A percentile compares a stretch with the other conserved stretches of the same genome.
These are phyloP conservation scores for Bipolaris sorokiniana DNA, from an alignment of 2,329 filamentous ascomycete species.

Conservation along the genomic window DNA sequence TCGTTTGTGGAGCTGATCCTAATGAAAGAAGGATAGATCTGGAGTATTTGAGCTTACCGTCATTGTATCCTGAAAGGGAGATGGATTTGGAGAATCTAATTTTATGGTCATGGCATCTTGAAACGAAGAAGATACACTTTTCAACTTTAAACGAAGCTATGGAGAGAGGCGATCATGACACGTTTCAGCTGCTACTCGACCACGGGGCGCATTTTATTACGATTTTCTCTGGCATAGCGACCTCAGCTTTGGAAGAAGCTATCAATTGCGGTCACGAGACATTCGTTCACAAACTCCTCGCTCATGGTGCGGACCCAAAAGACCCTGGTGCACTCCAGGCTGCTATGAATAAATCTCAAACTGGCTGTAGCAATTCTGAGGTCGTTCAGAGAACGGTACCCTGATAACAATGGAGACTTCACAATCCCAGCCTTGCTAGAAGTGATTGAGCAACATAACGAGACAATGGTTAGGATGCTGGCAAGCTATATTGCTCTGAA, in stretches of 20 bases:
- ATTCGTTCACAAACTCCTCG: background rate
- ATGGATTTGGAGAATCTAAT: too few relatives aligned
- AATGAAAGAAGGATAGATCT: background rate
- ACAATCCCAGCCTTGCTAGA: background rate
- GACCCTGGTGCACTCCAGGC: background rate
- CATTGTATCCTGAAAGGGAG: too few relatives aligned
- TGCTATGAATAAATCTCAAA: background rate
- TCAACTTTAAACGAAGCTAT: background rate
- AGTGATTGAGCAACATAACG: background rate
- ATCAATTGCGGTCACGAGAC: background rate
- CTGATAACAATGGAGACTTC: background rate
- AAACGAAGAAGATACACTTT: too few relatives aligned
- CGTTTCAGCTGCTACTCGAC: background rate
- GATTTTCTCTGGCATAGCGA: rapidly evolving
- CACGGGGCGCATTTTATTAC: background rate
- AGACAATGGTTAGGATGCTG: background rate
- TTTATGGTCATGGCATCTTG: too few relatives aligned
- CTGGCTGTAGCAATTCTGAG: background rate
- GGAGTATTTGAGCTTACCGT: background rate
- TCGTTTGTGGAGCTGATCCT: background rate
- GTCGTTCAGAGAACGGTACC: background rate
- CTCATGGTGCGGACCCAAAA: background rate
- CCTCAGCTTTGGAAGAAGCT: background rate
- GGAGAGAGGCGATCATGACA: background rate
- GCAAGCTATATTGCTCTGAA: background rate